Conservation (phyloP, 192 early-diverging fungal species). For the Glomus cerebriforme region DNA sequence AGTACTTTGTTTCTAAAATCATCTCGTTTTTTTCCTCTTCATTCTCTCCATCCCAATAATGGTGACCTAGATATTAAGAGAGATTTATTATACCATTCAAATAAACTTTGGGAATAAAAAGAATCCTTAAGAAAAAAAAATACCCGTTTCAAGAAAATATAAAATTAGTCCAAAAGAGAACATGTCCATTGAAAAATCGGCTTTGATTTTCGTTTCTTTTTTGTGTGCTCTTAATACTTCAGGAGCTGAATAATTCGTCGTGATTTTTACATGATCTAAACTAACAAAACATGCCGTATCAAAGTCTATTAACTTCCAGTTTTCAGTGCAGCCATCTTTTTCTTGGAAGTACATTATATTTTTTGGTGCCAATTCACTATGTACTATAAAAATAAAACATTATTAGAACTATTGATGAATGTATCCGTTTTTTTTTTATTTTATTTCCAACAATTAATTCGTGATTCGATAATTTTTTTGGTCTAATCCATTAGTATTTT, state of each 20-base stretch:
- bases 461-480: too few species aligned
- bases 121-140: not conserved
- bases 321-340: not conserved
- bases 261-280: too few species aligned
- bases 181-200: not conserved
- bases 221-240: not conserved
- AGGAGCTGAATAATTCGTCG: constrained; percentile 1
- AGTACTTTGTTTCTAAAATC: not conserved
- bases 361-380: not conserved
- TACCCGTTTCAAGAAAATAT: constrained; percentile 15
- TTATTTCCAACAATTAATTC: too few species aligned
- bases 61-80: not conserved
- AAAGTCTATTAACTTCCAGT: constrained; percentile 12
- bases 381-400: not conserved
- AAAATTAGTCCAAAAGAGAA: constrained; percentile 19
- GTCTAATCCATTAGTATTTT: too few species aligned
- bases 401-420: too few species aligned
- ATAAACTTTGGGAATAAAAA: not conserved
- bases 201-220: not conserved
- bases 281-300: not conserved
- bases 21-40: not conserved
- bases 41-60: not conserved
- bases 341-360: constrained; percentile 18
- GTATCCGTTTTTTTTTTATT: too few species aligned
- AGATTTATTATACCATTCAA: not conserved